Base-by-base conservation (phyloP, 768 basidiomycete species). In the Amanita exitialis region DNA sequence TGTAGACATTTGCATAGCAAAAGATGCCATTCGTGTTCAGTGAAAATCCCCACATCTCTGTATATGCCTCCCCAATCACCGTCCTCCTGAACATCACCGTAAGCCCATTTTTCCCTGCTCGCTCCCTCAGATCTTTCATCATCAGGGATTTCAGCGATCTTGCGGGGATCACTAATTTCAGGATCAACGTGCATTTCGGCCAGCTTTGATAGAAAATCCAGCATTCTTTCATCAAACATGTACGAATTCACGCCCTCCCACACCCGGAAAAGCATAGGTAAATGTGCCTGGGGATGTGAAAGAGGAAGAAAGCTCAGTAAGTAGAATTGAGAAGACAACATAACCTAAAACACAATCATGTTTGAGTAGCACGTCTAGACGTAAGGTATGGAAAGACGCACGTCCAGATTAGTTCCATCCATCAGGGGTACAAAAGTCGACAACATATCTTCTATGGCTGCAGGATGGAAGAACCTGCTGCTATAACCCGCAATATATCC, bases 231-330 rank as follows among this genome's bases (percentile, higher is more conserved):
- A 72, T 93, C 90, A 69, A 82, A 93, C 66, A 83, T 78, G 64
- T 88, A 88, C 52, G 88, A 90, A 69, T 92, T 91, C 60, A 94
- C 72, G 10, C 88, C 85, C 66, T 88, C 83, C 89, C 90, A 94
- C 42, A 91, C 61, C 49, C 85, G 82, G 69, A 93, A 88, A 49
- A 92, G 73, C 77, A 86, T 85, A 47, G 79, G 85, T 49, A 82
- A 75, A 72, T 92, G 93, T 41, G 78, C 77, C 67, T 91, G 86
- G 28, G 90, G 90, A 61, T 92, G 90, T 5, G 80, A 79, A 53
- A 87, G 72, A 2, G 92, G 92, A 44, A 95, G 74, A 68, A 93
- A 94, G 32, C 86, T 86, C 57, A 86, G 74, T 59, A 93, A 71
- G 67, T 89, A 91, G 60, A 86, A 89, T 64, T 94, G 89, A 3